Evolutionary conservation across 257 asterid species (phyloP), one percentile per base, ranked within the genome.

Genomic region (Marsdenia floribunda): DNA sequence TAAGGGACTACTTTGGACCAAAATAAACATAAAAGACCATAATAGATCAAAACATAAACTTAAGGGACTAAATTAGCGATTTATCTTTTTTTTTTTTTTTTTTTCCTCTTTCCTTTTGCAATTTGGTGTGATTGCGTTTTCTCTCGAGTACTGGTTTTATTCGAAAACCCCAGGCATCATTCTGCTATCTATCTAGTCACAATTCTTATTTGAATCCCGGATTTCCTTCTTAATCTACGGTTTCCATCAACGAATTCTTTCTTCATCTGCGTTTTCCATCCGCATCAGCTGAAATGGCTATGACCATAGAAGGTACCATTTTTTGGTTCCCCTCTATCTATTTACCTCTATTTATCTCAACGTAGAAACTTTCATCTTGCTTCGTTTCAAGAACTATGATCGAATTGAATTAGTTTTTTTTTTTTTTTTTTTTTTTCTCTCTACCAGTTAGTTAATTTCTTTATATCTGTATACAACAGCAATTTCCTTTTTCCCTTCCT

Each of bases 251-350:
- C n/a, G n/a, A n/a, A n/a, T n/a, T n/a, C n/a, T n/a, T n/a, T n/a
- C n/a, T n/a, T n/a, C n/a, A n/a, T n/a, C n/a, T 74, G 15, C 16
- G 19, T 16, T 61, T 61, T 53, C 49, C 65, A 35, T 75, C 73
- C 44, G 79, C 65, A 35, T 73, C 73, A 42, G 80, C 82, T 68
- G 80, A 68, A 77, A 90, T 92, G 96, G 91, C 96, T 46, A 92
- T 92, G 98, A 89, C 97, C 11, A 78, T 92, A 76, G 96, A 83
- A 92, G 98, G 97, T 92, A 63, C 70, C n/a, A 76, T 71, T 24
- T 74, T 67, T 52, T 33, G 60, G 71, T 8, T 3, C 35, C 16
- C 10, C 37, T 38, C 38, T 29, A 0, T 13, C 12, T 13, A 11
- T 52, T 52, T 52, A 52, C 59, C n/a, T 16, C 24, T 53, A 18